Conservation (phyloP, 306 rosid species). For the Vigna unguiculata region DNA sequence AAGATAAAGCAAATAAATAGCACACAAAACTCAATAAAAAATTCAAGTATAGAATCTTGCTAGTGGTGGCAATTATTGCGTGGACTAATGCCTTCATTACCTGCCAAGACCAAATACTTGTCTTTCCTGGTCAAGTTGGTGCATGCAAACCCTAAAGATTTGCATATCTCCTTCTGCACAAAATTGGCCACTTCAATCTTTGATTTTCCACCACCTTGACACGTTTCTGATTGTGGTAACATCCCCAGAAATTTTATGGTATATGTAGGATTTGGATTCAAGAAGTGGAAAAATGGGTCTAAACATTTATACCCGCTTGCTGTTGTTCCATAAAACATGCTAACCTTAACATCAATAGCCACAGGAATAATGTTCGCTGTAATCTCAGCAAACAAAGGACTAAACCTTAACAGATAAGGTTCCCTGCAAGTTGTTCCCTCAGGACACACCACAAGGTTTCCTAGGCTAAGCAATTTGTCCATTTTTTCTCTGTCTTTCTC, state of each 20-base stretch:
- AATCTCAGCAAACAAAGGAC: conserved; percentile 79
- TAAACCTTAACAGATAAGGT: conserved; percentile 74
- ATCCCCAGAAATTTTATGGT: conserved; percentile 43
- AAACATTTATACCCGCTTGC: conserved; percentile 64
- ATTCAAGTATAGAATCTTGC: not conserved
- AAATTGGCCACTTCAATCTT: conserved; percentile 70
- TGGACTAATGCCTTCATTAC: conserved; percentile 54
- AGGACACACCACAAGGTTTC: conserved; percentile 72
- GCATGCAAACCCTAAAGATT: conserved; percentile 60
- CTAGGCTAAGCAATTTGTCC: conserved; percentile 50
- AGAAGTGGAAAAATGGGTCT: conserved; percentile 53
- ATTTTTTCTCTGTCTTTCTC: conserved; percentile 55
- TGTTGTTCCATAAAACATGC: conserved; percentile 73
- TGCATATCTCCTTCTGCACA: conserved; percentile 64
- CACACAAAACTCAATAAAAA: too few species aligned
- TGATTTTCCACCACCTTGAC: conserved; percentile 56
- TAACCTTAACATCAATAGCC: conserved; percentile 18
- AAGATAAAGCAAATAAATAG: too few species aligned
- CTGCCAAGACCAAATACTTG: conserved; percentile 70
- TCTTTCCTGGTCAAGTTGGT: conserved; percentile 67
- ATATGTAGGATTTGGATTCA: conserved; percentile 66
- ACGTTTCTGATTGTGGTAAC: conserved; percentile 46
- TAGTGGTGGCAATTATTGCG: not conserved
- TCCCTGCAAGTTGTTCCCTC: conserved; percentile 89
- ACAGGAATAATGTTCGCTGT: conserved; percentile 65